Percentiles rank a stretch among this genome's conserved stretches.
Evolutionary conservation across 768 basidiomycete genomes (phyloP).

Genomic region (Leccinum broughii): DNA sequence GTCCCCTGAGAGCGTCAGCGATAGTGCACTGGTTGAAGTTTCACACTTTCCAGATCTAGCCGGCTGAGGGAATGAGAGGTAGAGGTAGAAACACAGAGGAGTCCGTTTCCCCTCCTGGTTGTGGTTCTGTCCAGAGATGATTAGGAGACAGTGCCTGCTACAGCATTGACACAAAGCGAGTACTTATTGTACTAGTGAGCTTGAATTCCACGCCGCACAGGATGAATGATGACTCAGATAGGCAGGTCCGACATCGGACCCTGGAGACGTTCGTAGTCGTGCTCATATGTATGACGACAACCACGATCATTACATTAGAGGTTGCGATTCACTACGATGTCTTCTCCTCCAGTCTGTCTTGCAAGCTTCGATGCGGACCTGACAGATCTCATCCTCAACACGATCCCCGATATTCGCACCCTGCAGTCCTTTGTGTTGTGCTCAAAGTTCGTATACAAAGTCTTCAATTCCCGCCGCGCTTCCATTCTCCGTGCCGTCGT

Average conservation of each 20-base stretch:
- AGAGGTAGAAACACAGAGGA: background rate
- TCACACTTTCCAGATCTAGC: too few relatives aligned
- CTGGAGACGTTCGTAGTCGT: too few relatives aligned
- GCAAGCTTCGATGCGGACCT: conserved; percentile 13
- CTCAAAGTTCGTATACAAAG: conserved; percentile 20
- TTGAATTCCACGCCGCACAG: too few relatives aligned
- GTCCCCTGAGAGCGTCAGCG: too few relatives aligned
- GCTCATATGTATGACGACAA: background rate
- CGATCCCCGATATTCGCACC: conserved; percentile 10
- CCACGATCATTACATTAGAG: background rate
- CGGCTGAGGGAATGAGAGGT: background rate
- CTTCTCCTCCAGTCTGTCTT: background rate
- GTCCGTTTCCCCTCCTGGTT: background rate
- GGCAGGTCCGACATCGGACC: background rate
- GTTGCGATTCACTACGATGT: background rate
- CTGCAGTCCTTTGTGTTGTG: conserved; percentile 15
- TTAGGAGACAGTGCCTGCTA: too few relatives aligned
- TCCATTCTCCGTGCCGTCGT: conserved; percentile 17
- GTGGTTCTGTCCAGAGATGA: too few relatives aligned
- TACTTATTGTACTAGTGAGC: background rate
- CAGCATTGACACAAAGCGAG: background rate
- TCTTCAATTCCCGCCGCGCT: conserved; percentile 12
- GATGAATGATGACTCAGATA: background rate
- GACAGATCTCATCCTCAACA: conserved; percentile 13
- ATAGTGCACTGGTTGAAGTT: too few relatives aligned